Conservation (phyloP, 768 basidiomycete species). For the Pleurotus cornucopiae region DNA sequence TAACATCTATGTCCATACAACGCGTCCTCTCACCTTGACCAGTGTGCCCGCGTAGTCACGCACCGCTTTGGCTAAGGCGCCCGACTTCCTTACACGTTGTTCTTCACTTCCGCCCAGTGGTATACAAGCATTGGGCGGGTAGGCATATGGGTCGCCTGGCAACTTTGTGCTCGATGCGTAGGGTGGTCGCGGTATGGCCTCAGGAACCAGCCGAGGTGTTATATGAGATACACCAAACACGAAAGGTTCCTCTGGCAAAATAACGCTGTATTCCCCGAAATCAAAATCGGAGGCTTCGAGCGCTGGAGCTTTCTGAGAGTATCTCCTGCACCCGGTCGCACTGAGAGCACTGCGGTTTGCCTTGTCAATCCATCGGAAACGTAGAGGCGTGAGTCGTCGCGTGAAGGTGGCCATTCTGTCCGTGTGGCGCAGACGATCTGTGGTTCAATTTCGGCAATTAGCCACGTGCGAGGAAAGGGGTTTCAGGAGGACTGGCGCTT, state of each 20-base stretch:
- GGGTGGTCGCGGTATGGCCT: constrained; percentile 46
- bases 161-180: constrained; percentile 36
- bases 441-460: too few relatives aligned
- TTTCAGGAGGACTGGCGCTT: too few relatives aligned
- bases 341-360: too few relatives aligned
- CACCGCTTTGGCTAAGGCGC: constrained; percentile 51
- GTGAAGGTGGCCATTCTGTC: too few relatives aligned
- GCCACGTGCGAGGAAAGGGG: too few relatives aligned
- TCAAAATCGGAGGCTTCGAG: constrained; percentile 18
- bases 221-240: constrained; percentile 65
- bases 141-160: neutral
- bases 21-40: constrained; percentile 41
- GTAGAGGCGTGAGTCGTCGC: too few relatives aligned
- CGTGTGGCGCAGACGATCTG: too few relatives aligned
- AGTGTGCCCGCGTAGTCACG: constrained; percentile 50
- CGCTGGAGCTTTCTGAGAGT: too few relatives aligned
- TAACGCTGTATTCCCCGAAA: constrained; percentile 55
- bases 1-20: neutral
- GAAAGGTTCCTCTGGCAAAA: constrained; percentile 63
- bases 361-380: too few relatives aligned
- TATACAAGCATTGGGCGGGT: constrained; percentile 33
- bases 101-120: constrained; percentile 53
- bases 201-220: constrained; percentile 50
- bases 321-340: too few relatives aligned
- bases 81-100: constrained; percentile 45